Percentiles rank a stretch among this genome's conserved stretches.
Conservation (phyloP, 192 early-diverging fungal genomes). For the Backusella liffmaniae region DNA sequence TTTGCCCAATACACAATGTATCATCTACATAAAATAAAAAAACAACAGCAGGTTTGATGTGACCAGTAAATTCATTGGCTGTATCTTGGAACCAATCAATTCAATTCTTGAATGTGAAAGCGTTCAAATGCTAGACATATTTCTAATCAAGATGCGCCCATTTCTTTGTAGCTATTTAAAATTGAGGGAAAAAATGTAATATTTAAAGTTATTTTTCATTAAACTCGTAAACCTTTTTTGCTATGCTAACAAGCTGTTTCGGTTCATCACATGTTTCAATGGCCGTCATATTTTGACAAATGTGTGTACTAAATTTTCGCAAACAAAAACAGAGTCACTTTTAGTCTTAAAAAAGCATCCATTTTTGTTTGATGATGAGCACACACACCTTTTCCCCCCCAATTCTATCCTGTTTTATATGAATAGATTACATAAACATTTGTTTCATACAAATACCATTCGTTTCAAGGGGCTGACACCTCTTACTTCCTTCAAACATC, state of each 20-base stretch:
- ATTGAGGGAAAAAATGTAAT: neutral
- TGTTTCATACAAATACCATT: neutral
- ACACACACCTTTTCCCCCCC: neutral
- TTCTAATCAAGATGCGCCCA: neutral
- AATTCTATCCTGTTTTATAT: neutral
- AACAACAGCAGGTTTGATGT: neutral
- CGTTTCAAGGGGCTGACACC: neutral
- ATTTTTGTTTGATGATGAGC: neutral
- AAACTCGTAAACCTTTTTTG: neutral
- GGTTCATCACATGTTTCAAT: neutral
- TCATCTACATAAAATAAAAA: neutral
- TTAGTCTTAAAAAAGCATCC: neutral
- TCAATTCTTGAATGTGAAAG: neutral
- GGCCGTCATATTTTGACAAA: neutral
- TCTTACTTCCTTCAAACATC: constrained; percentile 2
- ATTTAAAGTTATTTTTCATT: neutral
- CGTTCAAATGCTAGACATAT: neutral
- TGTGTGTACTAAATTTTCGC: too few species aligned
- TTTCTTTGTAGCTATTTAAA: neutral
- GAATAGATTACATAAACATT: constrained; percentile 2
- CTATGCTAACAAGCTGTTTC: constrained; percentile 4
- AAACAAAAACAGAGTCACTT: neutral
- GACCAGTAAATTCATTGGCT: neutral
- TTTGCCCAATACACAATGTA: neutral
- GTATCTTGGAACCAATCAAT: neutral